phyloP scores from a whole-genome alignment of 1,139 yeast genomes.

The Groenewaldozyma auringiensis region DNA sequence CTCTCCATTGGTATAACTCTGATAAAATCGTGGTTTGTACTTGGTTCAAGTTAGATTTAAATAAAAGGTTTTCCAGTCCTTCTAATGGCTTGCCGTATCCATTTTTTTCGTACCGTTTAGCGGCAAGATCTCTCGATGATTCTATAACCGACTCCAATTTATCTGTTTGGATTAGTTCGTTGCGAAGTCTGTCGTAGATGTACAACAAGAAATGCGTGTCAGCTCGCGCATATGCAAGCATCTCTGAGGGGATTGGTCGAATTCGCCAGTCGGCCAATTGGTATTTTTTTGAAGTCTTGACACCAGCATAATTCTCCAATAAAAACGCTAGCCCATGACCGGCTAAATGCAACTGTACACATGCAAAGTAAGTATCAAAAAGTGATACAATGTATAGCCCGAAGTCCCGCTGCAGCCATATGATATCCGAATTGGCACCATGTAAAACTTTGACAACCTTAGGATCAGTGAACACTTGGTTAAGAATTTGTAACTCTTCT shows the following conservation, averaged over 20 bases:
- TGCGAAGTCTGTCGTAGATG: conserved; percentile 69
- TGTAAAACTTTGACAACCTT: conserved; percentile 78
- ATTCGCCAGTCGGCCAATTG: conserved; percentile 97
- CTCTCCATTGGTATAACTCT: conserved; percentile 77
- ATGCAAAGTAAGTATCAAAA: conserved; percentile 90
- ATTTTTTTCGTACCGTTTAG: conserved; percentile 61
- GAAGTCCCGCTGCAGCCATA: conserved; percentile 93
- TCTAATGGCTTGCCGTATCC: conserved; percentile 21
- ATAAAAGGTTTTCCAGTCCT: conserved; percentile 36
- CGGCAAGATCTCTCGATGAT: conserved; percentile 76
- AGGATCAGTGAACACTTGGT: conserved; percentile 75
- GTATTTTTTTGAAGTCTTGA: conserved; percentile 86
- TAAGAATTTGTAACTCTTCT: conserved; percentile 60
- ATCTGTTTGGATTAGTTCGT: conserved; percentile 46
- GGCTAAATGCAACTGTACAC: conserved; percentile 68
- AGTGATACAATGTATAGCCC: conserved; percentile 85
- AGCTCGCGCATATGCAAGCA: conserved; percentile 84
- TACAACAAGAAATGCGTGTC: conserved; percentile 88
- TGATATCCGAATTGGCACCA: conserved; percentile 95
- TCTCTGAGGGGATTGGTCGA: conserved; percentile 70
- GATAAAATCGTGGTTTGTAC: conserved; percentile 51
- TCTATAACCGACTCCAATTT: conserved; percentile 57
- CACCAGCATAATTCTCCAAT: conserved; percentile 70
- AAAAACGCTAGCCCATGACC: conserved; percentile 79
- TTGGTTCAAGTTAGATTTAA: conserved; percentile 57